Base-by-base conservation (phyloP, 2,329 filamentous ascomycete genomes). In the Incumbomyces lentus region DNA sequence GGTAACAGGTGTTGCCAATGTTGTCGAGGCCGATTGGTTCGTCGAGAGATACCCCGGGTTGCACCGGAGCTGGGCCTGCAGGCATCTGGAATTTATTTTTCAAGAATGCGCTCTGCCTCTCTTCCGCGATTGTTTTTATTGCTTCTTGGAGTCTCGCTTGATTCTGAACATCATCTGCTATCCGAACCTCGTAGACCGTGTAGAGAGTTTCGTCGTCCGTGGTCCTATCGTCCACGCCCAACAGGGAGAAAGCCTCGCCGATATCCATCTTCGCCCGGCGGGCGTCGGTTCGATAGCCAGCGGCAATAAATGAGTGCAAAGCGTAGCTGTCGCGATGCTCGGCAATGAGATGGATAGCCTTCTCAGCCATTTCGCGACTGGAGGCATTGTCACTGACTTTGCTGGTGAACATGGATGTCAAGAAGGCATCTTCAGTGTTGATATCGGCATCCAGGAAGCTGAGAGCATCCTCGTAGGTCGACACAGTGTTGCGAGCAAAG, bases 1-100 rank as follows among this genome's bases (percentile, higher is more conserved):
- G 74, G 59, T 98, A 98, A 63, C 92, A 98, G 0, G 93, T 98
- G 59, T 98, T 98, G 49, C 92, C 89, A 48, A 96, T 94, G 57
- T 96, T 98, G 52, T 81, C 77, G 5, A 96, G 74, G 0, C 92
- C 92, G 17, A 94, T 85, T 0, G 92, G 92, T 63, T 86, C 80
- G 26, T 76, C 22, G 31, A 44, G 41, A 11, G 7, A 14, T 3
- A 26, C 14, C 2, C 5, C n/a, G 10, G 41, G 17, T 70, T 39
- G 66, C 63, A 49, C 57, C 60, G 32, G 65, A 59, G 58, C 52
- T 61, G 16, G 40, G 38, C 49, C 48, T 6, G 48, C 49, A 8
- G 50, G 46, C 37, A 47, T 50, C n/a, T 54, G 50, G 16, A 57
- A 31, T 34, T 52, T 49, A 32, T 52, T 49, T 34, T 51, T 43